Percentiles rank a stretch among this genome's conserved stretches.
Evolutionary conservation across 495 filamentous ascomycete genomes (phyloP).

Genomic region (Rostrohypoxylon terebratum): DNA sequence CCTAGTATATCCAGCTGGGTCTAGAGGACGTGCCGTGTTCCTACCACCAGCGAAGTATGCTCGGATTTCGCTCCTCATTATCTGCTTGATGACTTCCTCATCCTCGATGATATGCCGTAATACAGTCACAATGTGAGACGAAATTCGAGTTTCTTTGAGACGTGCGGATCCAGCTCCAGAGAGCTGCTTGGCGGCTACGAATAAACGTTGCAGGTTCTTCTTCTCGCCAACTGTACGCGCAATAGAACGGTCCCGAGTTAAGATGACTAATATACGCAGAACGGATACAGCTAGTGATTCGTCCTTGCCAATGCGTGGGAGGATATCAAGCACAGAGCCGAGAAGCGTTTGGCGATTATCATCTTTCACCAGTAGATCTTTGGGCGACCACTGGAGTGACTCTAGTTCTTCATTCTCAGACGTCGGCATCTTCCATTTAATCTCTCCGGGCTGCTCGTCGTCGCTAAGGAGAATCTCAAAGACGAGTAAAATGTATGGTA

Average conservation of each 20-base stretch:
- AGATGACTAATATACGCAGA: constrained; percentile 85
- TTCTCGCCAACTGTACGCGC: constrained; percentile 85
- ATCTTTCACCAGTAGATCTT: constrained; percentile 71
- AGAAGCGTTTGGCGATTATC: constrained; percentile 78
- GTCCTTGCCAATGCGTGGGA: constrained; percentile 89
- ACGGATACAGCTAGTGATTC: constrained; percentile 85
- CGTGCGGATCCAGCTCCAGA: constrained; percentile 78
- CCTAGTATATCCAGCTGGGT: constrained; percentile 78
- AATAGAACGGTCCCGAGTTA: constrained; percentile 81
- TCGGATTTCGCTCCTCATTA: constrained; percentile 93
- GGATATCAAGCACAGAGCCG: constrained; percentile 78
- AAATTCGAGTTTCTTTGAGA: constrained; percentile 72
- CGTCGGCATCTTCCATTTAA: constrained; percentile 75
- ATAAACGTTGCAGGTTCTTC: constrained; percentile 86
- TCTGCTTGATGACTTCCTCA: constrained; percentile 85
- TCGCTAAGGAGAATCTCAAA: constrained; percentile 90
- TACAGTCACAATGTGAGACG: constrained; percentile 78
- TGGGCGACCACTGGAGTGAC: constrained; percentile 65
- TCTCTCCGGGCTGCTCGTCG: constrained; percentile 81
- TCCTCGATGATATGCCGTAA: constrained; percentile 95
- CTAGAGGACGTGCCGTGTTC: constrained; percentile 67
- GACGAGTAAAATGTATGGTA: constrained; percentile 88
- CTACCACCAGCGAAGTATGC: constrained; percentile 72
- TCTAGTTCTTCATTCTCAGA: constrained; percentile 66
- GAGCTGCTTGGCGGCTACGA: constrained; percentile 93